phyloP scores from a whole-genome alignment of 129 eudicot genomes.

The Apium graveolens region DNA sequence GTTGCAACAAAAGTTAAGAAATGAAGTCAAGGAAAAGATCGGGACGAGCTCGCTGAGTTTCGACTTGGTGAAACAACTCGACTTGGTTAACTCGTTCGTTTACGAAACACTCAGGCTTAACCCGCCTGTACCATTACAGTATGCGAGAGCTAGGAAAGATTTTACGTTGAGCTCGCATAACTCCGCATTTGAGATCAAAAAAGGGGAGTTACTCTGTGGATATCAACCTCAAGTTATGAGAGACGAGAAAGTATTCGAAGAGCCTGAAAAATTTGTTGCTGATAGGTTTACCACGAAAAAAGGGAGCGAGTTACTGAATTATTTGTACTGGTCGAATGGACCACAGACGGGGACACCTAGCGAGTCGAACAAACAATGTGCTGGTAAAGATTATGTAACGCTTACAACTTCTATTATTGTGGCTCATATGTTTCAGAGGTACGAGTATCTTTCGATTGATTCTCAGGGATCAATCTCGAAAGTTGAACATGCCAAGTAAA shows the following conservation, averaged over 20 bases:
- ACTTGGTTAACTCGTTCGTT: constrained; percentile 39
- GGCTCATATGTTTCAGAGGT: constrained; percentile 45
- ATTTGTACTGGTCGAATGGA: constrained; percentile 57
- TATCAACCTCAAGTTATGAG: constrained; percentile 43
- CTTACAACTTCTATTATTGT: constrained; percentile 33
- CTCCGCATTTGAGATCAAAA: constrained; percentile 39
- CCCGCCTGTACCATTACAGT: constrained; percentile 50
- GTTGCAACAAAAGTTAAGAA: constrained; percentile 22
- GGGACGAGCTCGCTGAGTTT: constrained; percentile 15
- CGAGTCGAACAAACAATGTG: constrained; percentile 51
- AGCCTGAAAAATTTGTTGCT: constrained; percentile 33
- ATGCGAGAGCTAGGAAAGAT: constrained; percentile 44
- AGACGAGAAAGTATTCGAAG: constrained; percentile 40
- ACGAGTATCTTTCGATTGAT: constrained; percentile 27
- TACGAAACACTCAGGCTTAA: constrained; percentile 43
- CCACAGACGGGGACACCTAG: constrained; percentile 40
- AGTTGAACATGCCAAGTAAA: constrained; percentile 19
- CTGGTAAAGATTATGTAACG: constrained; percentile 39
- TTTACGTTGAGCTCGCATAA: constrained; percentile 36
- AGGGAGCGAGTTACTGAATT: constrained; percentile 32
- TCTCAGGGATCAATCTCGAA: constrained; percentile 30
- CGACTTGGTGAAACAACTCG: constrained; percentile 27
- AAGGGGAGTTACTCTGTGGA: constrained; percentile 54
- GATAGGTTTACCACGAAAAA: constrained; percentile 33
- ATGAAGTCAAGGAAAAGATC: constrained; percentile 32